Evolutionary conservation across 306 rosid genomes (phyloP), one percentile per base, ranked within the genome.

Genomic region (Potentilla sterilis): DNA sequence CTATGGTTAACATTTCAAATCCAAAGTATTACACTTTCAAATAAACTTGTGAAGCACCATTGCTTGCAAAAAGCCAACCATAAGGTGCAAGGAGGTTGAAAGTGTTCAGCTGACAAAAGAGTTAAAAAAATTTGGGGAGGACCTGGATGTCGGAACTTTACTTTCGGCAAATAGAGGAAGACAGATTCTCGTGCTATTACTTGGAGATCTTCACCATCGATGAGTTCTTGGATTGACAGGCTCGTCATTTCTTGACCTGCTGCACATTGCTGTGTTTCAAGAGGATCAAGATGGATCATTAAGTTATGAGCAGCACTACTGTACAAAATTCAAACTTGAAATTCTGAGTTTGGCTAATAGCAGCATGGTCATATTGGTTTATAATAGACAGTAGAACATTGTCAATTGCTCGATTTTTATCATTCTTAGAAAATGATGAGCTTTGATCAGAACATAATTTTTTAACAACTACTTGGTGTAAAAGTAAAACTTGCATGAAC

Each of bases 101-200:
- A 76, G 14, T 37, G 40, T 2, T 24, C 22, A 37, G 47, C 19
- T 35, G 75, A 54, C 18, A 37, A 18, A 22, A 37, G 22, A 55
- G 51, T 55, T 55, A 72, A 21, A 72, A 72, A 38, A n/a, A 54
- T 32, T 69, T 74, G 68, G 22, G 43, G 62, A 14, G 89, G 84
- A 81, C 71, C 72, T 6, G 90, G 24, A 3, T 88, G 85, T 70
- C 84, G 84, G 83, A 81, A 73, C 83, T 88, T 82, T 7, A 90
- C 89, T 44, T 87, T 91, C 0, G 94, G 91, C 85, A 89, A 79
- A 77, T 74, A 87, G 79, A 88, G 89, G 16, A 85, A 79, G 10
- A 89, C 90, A 44, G 86, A 85, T 18, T 93, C 87, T 72, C 86
- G 51, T 42, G 96, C 93, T 78, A 91, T 24, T 73, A 83, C 83